Conservation (phyloP, 208 protist species). For the Histomonas meleagridis region DNA sequence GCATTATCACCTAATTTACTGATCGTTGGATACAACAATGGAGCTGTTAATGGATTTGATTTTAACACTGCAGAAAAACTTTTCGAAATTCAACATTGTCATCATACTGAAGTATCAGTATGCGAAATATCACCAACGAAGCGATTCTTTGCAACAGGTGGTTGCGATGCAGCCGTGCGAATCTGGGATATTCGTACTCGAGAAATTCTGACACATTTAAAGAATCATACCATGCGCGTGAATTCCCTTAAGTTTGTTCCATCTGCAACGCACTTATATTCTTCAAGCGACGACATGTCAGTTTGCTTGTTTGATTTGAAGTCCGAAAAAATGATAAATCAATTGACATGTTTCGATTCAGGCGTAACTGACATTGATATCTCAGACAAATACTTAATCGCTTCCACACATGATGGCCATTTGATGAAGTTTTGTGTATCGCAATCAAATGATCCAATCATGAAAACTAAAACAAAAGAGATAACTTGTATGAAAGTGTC, state of each 20-base stretch:
- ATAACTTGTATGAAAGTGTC: background rate
- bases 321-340: background rate
- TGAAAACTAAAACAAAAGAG: background rate
- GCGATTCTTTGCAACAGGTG: conserved; percentile 55
- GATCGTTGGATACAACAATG: background rate
- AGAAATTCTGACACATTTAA: conserved; percentile 50
- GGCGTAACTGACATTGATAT: background rate
- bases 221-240: conserved; percentile 49
- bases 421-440: background rate
- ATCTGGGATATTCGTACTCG: conserved; percentile 53
- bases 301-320: background rate
- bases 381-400: background rate
- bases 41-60: background rate
- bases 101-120: background rate
- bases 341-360: conserved; percentile 9
- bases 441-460: background rate
- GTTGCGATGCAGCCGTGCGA: conserved; percentile 49
- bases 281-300: background rate
- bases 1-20: background rate
- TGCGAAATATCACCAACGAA: background rate
- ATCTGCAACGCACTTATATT: background rate
- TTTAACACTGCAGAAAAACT: background rate
- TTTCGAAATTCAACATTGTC: background rate
- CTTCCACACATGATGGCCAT: background rate
- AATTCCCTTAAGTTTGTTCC: background rate